These are phyloP conservation scores for Penicillium silybi DNA, from an alignment of 495 filamentous ascomycete genomes.

Conservation along the genomic window DNA sequence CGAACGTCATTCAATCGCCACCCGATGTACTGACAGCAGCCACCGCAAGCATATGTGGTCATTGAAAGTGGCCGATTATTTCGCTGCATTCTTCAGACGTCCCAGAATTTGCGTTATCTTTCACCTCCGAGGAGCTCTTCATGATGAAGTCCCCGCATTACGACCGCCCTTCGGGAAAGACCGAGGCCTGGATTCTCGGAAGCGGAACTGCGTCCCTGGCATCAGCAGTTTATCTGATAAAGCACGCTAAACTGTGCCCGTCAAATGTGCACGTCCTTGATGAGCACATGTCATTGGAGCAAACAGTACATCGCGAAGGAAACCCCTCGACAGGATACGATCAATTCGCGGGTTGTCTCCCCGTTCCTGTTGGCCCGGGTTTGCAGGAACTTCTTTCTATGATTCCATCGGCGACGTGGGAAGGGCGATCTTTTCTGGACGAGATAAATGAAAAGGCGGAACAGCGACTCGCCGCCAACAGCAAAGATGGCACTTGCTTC, in stretches of 20 bases:
- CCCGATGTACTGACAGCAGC: too few relatives aligned
- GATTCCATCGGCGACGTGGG: slow-evolving; percentile 1
- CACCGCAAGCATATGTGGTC: not conserved
- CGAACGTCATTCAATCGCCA: not conserved
- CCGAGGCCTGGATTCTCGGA: slow-evolving; percentile 12
- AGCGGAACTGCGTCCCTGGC: slow-evolving; percentile 9
- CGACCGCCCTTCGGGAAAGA: not conserved
- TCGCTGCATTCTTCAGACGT: not conserved
- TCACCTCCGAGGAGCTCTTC: not conserved
- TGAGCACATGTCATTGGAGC: not conserved
- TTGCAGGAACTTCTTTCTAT: slow-evolving; percentile 1
- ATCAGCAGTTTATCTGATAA: slow-evolving; percentile 6
- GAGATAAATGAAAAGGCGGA: not conserved
- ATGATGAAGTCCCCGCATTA: not conserved
- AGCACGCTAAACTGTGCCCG: slow-evolving; percentile 2
- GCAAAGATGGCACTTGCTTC: not conserved
- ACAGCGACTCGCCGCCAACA: not conserved
- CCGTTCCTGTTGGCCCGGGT: slow-evolving; percentile 1
- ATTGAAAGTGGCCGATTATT: not conserved
- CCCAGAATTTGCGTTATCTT: not conserved
- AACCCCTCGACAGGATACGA: slow-evolving; percentile 7
- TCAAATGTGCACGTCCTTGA: slow-evolving; percentile 6
- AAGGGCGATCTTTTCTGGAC: not conserved
- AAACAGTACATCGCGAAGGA: slow-evolving; percentile 1
- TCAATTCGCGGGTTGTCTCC: slow-evolving; percentile 10